Evolutionary conservation across 2,329 filamentous ascomycete species (phyloP), one percentile per base, ranked within the genome.

Genomic region (Aspergillus fischeri): DNA sequence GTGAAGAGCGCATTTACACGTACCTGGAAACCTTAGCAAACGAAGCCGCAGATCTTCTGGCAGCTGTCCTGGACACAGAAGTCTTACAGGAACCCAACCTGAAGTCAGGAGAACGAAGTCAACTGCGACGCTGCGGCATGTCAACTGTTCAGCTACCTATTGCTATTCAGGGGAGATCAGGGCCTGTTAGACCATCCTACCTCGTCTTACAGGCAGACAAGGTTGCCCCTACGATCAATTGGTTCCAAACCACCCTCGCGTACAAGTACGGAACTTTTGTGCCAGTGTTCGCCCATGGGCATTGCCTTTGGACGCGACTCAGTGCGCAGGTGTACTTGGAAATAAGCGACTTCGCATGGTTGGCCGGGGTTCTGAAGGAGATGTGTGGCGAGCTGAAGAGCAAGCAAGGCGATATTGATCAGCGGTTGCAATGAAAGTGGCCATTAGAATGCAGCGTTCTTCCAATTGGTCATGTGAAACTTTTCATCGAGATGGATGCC

Each of bases 301-400:
- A 81, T 0, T 79, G 80, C 53, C 83, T 87, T 70, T 96, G 89
- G 89, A 79, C 82, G 0, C 78, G 93, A 50, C 67, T 96, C 49
- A 92, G 88, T 68, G 90, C 84, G 14, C 92, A 96, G 78, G 82
- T 94, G 0, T 97, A 93, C 70, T 75, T 97, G n/a, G 90, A 90
- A 25, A 70, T 87, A 61, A 80, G 80, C 11, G 92, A 97, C 72
- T 96, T 94, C 68, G 83, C 88, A 69, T 90, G 84, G 83, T 81
- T 82, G 4, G 90, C 81, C 0, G 69, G 78, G 52, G 76, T 82
- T 9, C 71, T 94, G 66, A 82, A 83, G 68, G 75, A 78, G 32
- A 63, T 89, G 4, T 86, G 82, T 65, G 77, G 77, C 45, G 74
- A 80, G 62, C 81, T 82, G 29, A 75, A 72, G 49, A 78, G 77